These are phyloP conservation scores for Chimonanthus salicifolius DNA, from an alignment of 164 flowering plant species.

Conservation along the genomic window DNA sequence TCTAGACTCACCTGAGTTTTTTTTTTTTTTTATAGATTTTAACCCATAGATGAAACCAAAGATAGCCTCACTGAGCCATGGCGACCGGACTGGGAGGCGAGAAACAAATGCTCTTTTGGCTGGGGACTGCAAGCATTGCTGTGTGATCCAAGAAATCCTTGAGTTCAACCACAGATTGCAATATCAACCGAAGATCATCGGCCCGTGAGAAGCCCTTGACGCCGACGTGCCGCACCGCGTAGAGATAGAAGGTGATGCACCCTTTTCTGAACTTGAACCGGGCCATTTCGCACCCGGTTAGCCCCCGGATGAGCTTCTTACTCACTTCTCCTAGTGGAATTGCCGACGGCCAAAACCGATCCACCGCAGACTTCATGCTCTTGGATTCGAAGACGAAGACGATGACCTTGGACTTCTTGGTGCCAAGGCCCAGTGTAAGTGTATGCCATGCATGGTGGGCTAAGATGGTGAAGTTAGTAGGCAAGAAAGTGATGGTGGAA, in stretches of 20 bases:
- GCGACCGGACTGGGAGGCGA: conserved; percentile 31
- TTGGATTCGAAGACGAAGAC: conserved; percentile 80
- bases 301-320: conserved; percentile 52
- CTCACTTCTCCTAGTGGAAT: conserved; percentile 90
- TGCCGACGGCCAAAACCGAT: conserved; percentile 74
- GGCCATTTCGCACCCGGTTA: conserved; percentile 70
- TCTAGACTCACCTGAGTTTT: too few species aligned
- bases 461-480: conserved; percentile 91
- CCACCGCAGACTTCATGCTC: conserved; percentile 40
- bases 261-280: conserved; percentile 93
- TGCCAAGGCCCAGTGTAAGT: conserved; percentile 87
- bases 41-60: too few species aligned
- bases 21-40: too few species aligned
- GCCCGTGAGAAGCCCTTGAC: conserved; percentile 49
- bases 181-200: conserved; percentile 58
- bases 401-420: conserved; percentile 81
- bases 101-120: conserved; percentile 51
- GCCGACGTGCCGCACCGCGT: conserved; percentile 57
- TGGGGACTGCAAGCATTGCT: conserved; percentile 89
- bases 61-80: conserved; percentile 40
- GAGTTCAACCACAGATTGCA: conserved; percentile 67
- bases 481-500: conserved; percentile 66
- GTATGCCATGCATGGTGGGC: conserved; percentile 99
- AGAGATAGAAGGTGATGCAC: conserved; percentile 82
- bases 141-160: conserved; percentile 96